Evolutionary conservation across 176 grass and related monocot genomes (phyloP), one percentile per base, ranked within the genome.

Genomic region (Stipa capillata): DNA sequence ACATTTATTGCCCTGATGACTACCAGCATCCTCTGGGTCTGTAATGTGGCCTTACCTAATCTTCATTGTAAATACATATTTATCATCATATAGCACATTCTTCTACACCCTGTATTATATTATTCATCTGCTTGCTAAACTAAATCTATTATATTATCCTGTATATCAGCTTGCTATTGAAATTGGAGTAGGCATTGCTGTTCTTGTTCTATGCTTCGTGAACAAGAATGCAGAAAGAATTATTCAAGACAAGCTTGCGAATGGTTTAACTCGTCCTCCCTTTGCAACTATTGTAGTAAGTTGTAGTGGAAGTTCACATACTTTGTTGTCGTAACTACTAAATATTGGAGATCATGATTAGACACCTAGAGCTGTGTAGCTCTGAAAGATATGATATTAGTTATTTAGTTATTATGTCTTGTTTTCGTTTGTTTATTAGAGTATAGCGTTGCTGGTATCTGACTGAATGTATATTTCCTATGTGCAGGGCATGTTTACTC

Each of bases 251-350:
- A 93, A 87, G 71, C 74, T 97, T 48, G 90, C 73, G 67, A 91
- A 93, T 85, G 94, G 94, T 37, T 93, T 97, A 59, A 82, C 94
- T 77, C 89, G 56, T 37, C 68, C 81, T 72, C 78, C 82, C 45
- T 91, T 97, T 66, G 94, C 91, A 61, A 73, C 82, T 52, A 87
- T 97, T 83, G 89, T 97, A 35, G 94, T 97, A 89, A 93, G 94
- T 87, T 72, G 78, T 76, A 8, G 37, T 21, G 60, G 13, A 73
- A 83, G n/a, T 14, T 40, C 28, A 49, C 37, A 36, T 80, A 21
- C 4, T 71, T 63, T 71, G 60, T 62, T 23, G n/a, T 1, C 2
- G 5, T 45, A 82, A 52, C 34, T 74, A 21, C 23, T 66, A 57
- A 31, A 58, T 74, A 47, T 75, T 16, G 64, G 20, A 36, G 25